These are phyloP conservation scores for Triangularia setosa DNA, from an alignment of 2,329 filamentous ascomycete species.

Conservation along the genomic window DNA sequence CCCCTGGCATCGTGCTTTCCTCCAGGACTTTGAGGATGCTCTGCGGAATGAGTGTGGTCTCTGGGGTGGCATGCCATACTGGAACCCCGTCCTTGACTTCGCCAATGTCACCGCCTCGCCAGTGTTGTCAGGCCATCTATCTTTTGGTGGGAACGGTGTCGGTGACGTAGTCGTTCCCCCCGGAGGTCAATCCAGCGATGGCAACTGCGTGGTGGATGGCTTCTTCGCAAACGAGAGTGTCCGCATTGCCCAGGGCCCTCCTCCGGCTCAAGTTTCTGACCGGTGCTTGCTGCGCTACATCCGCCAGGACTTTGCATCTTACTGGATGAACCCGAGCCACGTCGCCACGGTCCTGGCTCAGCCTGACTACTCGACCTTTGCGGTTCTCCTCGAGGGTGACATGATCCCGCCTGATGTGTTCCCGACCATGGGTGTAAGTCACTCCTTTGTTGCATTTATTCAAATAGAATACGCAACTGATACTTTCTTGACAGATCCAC, in stretches of 20 bases:
- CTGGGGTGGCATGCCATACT: conserved; percentile 27
- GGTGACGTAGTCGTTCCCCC: not conserved
- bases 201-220: not conserved
- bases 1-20: conserved; percentile 33
- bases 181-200: not conserved
- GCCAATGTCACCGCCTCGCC: not conserved
- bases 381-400: not conserved
- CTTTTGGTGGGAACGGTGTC: not conserved
- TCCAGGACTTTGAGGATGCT: conserved; percentile 30
- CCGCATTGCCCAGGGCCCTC: not conserved
- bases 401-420: not conserved
- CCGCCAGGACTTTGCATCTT: not conserved
- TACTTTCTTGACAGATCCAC: not conserved
- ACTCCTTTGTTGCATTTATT: not conserved
- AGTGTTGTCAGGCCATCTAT: not conserved
- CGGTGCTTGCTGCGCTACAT: not conserved
- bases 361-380: not conserved
- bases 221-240: not conserved
- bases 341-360: not conserved
- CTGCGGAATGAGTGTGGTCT: conserved; percentile 29
- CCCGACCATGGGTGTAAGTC: not conserved
- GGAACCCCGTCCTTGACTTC: conserved; percentile 24
- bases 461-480: not conserved
- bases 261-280: not conserved
- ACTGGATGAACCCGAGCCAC: not conserved